These are phyloP conservation scores for Opeltia flavorubescens DNA, from an alignment of 495 filamentous ascomycete species.

Conservation along the genomic window DNA sequence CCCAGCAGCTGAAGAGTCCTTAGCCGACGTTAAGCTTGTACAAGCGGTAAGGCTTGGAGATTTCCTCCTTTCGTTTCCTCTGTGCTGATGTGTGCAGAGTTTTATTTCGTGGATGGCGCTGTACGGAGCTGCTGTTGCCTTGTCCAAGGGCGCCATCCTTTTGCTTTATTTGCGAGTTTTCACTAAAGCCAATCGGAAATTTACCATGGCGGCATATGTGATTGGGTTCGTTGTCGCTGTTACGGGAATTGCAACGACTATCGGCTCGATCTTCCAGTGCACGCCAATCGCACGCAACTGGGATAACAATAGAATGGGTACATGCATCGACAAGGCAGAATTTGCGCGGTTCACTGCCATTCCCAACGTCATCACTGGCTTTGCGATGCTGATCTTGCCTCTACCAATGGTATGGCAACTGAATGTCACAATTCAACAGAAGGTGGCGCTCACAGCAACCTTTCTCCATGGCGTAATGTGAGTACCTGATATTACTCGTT, in stretches of 20 bases:
- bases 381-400: slow-evolving; percentile 22
- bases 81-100: neutral
- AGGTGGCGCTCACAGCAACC: slow-evolving; percentile 26
- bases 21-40: neutral
- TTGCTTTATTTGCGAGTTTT: slow-evolving; percentile 28
- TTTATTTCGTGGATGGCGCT: slow-evolving; percentile 16
- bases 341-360: slow-evolving; percentile 20
- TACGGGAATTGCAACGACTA: slow-evolving; percentile 8
- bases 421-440: slow-evolving; percentile 21
- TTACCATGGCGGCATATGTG: slow-evolving; percentile 8
- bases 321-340: slow-evolving; percentile 18
- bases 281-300: slow-evolving; percentile 12
- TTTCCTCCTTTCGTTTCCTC: neutral
- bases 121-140: slow-evolving; percentile 20
- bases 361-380: slow-evolving; percentile 23
- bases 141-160: slow-evolving; percentile 26
- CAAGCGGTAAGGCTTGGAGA: neutral
- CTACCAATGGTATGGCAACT: slow-evolving; percentile 23
- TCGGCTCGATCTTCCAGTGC: slow-evolving; percentile 17
- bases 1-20: neutral
- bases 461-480: slow-evolving; percentile 32
- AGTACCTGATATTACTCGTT: slow-evolving; percentile 1
- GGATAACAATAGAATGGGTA: slow-evolving; percentile 12
- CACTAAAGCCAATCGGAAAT: slow-evolving; percentile 19
- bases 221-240: slow-evolving; percentile 10